These are phyloP conservation scores for Talaromyces proteolyticus DNA, from an alignment of 495 filamentous ascomycete species.

Conservation along the genomic window DNA sequence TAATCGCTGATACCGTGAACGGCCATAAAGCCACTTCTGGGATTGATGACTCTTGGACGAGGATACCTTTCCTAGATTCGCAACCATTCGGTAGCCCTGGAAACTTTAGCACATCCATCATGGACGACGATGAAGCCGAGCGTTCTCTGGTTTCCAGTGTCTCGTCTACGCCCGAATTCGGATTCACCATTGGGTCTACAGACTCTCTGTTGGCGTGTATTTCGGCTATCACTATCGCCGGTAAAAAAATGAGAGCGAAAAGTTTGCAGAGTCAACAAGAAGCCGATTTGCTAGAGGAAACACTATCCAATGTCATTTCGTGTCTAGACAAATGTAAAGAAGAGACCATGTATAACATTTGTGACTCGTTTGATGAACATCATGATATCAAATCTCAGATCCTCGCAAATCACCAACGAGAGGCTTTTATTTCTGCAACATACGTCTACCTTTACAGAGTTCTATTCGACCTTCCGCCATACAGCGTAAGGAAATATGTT, in stretches of 20 bases:
- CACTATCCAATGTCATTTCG: constrained; percentile 1
- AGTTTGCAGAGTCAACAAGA: neutral
- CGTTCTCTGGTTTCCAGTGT: constrained; percentile 2
- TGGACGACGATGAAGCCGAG: neutral
- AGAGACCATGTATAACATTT: constrained; percentile 1
- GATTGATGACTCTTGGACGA: constrained; percentile 5
- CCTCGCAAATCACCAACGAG: constrained; percentile 8
- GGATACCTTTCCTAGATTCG: neutral
- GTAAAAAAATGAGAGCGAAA: constrained; percentile 1
- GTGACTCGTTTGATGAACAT: neutral
- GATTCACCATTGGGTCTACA: constrained; percentile 9
- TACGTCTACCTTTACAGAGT: constrained; percentile 12
- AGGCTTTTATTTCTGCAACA: constrained; percentile 12
- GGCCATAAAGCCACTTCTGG: neutral
- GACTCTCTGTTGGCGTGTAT: constrained; percentile 7
- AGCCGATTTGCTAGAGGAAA: constrained; percentile 4
- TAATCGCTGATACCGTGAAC: constrained; percentile 8
- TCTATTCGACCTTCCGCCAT: constrained; percentile 9
- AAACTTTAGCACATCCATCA: neutral
- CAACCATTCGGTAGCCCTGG: neutral
- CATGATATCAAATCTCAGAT: neutral
- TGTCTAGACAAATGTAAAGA: constrained; percentile 4
- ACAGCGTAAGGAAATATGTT: constrained; percentile 9
- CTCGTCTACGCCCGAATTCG: constrained; percentile 6
- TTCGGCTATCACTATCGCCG: constrained; percentile 6